Conservation (phyloP, 148 eudicot genomes). For the Camellia lanceoleosa region DNA sequence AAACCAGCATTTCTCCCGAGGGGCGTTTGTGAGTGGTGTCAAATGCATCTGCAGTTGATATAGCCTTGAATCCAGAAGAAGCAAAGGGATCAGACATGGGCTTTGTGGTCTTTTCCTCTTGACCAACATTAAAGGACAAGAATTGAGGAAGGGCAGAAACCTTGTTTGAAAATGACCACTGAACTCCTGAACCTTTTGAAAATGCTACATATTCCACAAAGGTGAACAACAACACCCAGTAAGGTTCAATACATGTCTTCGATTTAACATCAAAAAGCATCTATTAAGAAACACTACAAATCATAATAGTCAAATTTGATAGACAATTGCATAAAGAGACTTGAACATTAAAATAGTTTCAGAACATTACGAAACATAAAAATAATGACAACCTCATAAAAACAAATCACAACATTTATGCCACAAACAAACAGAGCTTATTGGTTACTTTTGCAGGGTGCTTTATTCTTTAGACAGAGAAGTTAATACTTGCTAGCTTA, state of each 20-base stretch:
- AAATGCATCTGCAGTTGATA: slow-evolving; percentile 16
- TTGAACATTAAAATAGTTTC: neutral
- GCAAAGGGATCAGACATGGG: slow-evolving; percentile 2
- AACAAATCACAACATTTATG: neutral
- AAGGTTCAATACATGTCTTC: neutral
- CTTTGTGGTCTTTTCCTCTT: slow-evolving; percentile 24
- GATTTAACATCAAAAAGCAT: neutral
- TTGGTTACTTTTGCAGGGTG: neutral
- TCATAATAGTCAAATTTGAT: neutral
- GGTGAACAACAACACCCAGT: neutral
- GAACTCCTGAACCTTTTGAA: slow-evolving; percentile 24
- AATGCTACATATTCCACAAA: slow-evolving; percentile 21
- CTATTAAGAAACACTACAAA: neutral
- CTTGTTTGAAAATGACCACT: slow-evolving; percentile 32
- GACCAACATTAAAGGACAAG: slow-evolving; percentile 22
- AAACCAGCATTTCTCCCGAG: slow-evolving; percentile 28
- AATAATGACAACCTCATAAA: neutral
- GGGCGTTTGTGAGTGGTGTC: slow-evolving; percentile 18
- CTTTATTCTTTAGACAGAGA: neutral
- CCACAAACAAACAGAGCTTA: neutral
- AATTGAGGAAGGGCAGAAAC: slow-evolving; percentile 25
- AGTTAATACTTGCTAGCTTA: neutral
- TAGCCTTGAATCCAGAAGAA: slow-evolving; percentile 15
- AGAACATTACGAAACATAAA: neutral
- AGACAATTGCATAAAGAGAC: neutral